Percentiles rank a stretch among this genome's conserved stretches.
These are phyloP conservation scores for Fraxinus quadrangulata DNA, from an alignment of 257 asterid species.

Conservation along the genomic window DNA sequence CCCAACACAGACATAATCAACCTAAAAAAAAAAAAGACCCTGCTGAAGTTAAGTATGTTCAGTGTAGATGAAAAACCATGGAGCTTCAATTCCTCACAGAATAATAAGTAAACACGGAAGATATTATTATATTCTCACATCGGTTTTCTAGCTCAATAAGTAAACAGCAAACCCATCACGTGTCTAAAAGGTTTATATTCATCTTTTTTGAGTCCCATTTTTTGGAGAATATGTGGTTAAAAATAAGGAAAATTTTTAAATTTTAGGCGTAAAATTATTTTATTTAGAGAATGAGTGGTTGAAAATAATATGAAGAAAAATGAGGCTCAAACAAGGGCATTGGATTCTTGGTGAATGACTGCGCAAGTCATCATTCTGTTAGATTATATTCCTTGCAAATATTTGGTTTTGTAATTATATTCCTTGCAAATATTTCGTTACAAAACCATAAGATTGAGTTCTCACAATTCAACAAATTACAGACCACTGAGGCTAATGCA, in stretches of 20 bases:
- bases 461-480: not conserved
- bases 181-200: not conserved
- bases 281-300: too few species aligned
- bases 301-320: too few species aligned
- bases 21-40: not conserved
- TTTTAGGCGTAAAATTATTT: too few species aligned
- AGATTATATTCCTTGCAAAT: not conserved
- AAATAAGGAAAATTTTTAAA: too few species aligned
- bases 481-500: not conserved
- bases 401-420: not conserved
- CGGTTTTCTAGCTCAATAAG: too few species aligned
- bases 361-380: not conserved
- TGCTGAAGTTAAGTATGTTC: too few species aligned
- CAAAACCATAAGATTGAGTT: not conserved
- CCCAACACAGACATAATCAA: too few species aligned
- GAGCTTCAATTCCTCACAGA: not conserved
- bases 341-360: not conserved
- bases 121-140: too few species aligned
- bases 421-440: not conserved
- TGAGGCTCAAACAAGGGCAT: too few species aligned
- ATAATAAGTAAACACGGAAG: not conserved
- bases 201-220: too few species aligned
- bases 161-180: too few species aligned
- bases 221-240: too few species aligned
- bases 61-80: not conserved